These are phyloP conservation scores for Mycena citricolor DNA, from an alignment of 1,284 basidiomycete genomes.

Conservation along the genomic window DNA sequence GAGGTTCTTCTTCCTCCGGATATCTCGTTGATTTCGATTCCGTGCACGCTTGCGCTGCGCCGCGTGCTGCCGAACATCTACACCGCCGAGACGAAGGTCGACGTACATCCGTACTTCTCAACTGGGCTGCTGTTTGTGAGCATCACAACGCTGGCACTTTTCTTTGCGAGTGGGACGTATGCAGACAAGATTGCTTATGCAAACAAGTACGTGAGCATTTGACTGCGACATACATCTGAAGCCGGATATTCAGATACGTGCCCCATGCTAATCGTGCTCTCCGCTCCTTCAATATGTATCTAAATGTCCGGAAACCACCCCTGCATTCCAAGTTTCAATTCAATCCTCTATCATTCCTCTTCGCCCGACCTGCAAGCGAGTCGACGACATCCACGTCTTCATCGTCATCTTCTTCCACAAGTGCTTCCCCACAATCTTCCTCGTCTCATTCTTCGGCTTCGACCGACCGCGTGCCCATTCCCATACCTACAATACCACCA, in stretches of 20 bases:
- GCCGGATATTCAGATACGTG: constrained; percentile 69
- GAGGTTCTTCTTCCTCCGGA: constrained; percentile 68
- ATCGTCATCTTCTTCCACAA: constrained; percentile 26
- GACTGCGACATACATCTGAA: not conserved
- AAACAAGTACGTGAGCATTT: constrained; percentile 68
- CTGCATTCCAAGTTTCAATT: constrained; percentile 58
- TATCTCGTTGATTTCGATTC: constrained; percentile 63
- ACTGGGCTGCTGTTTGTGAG: constrained; percentile 81
- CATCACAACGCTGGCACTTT: constrained; percentile 87
- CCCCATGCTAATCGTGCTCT: constrained; percentile 94
- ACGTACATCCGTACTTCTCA: constrained; percentile 67
- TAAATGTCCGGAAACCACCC: constrained; percentile 86
- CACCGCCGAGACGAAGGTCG: constrained; percentile 41
- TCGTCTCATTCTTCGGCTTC: constrained; percentile 26
- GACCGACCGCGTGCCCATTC: constrained; percentile 41
- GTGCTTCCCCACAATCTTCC: constrained; percentile 28
- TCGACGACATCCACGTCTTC: constrained; percentile 25
- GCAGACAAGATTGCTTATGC: constrained; percentile 95
- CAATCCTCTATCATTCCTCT: constrained; percentile 67
- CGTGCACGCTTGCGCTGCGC: constrained; percentile 54
- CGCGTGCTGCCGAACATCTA: constrained; percentile 51
- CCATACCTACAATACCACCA: constrained; percentile 85
- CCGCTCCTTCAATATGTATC: constrained; percentile 93
- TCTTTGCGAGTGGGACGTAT: constrained; percentile 97
- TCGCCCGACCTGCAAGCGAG: constrained; percentile 48